phyloP scores from a whole-genome alignment of 345 rosid genomes.

The Bruguiera parviflora region DNA sequence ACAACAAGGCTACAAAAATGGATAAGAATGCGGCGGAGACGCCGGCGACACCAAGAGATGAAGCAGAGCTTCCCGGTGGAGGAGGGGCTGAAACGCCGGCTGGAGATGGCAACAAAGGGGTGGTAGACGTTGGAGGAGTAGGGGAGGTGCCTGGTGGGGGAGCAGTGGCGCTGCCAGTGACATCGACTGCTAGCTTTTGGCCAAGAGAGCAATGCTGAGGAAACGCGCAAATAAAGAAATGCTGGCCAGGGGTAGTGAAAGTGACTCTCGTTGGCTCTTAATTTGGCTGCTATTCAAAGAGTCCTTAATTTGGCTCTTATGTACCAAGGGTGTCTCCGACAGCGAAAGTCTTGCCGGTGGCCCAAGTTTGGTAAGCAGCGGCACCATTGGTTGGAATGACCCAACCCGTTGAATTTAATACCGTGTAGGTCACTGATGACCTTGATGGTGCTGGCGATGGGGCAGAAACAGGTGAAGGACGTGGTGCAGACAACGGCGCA shows the following conservation, averaged over 20 bases:
- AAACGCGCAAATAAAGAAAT: slow-evolving; percentile 42
- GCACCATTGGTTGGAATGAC: background rate
- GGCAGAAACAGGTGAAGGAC: background rate
- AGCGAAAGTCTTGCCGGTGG: slow-evolving; percentile 5
- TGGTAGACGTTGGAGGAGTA: slow-evolving; percentile 5
- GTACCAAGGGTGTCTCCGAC: slow-evolving; percentile 12
- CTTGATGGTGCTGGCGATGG: slow-evolving; percentile 28
- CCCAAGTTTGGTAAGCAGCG: slow-evolving; percentile 6
- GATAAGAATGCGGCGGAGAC: slow-evolving; percentile 29
- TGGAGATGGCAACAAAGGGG: slow-evolving; percentile 11
- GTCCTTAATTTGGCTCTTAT: background rate
- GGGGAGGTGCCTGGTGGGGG: slow-evolving; percentile 5
- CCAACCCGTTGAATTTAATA: slow-evolving; percentile 31
- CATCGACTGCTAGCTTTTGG: slow-evolving; percentile 44
- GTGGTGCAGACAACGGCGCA: background rate
- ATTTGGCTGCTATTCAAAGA: slow-evolving; percentile 13
- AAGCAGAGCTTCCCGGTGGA: slow-evolving; percentile 36
- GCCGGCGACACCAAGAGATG: slow-evolving; percentile 30
- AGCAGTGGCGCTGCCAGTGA: slow-evolving; percentile 18
- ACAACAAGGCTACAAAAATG: slow-evolving; percentile 31
- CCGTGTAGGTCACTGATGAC: slow-evolving; percentile 18
- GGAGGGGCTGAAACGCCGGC: slow-evolving; percentile 26
- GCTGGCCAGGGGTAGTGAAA: slow-evolving; percentile 42
- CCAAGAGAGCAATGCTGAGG: slow-evolving; percentile 44
- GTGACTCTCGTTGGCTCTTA: slow-evolving; percentile 44